Conservation (phyloP, 768 basidiomycete species). For the Boletus insuetus region DNA sequence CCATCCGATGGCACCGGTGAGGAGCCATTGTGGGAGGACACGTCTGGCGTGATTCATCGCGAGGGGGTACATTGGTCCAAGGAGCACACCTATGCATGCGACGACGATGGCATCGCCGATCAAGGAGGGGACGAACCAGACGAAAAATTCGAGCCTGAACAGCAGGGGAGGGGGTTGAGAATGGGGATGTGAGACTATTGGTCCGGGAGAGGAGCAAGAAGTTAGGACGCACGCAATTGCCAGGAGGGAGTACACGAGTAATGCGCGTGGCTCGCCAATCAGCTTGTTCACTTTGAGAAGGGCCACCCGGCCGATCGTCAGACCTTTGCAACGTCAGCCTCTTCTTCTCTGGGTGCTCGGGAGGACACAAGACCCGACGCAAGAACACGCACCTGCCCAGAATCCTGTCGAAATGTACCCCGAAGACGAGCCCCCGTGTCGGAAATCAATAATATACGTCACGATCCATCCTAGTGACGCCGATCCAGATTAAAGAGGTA, state of each 20-base stretch:
- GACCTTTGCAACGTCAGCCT: constrained; percentile 34
- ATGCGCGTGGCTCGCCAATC: constrained; percentile 50
- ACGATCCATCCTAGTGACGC: constrained; percentile 3
- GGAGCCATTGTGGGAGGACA: constrained; percentile 65
- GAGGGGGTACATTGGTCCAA: constrained; percentile 48
- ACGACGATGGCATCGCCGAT: constrained; percentile 52
- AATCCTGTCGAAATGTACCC: constrained; percentile 50
- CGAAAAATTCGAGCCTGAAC: constrained; percentile 46
- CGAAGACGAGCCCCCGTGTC: constrained; percentile 21
- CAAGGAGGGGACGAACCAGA: constrained; percentile 54
- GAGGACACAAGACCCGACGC: neutral
- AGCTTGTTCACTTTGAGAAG: constrained; percentile 51
- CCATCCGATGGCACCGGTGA: constrained; percentile 60
- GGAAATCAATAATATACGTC: neutral
- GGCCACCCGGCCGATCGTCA: constrained; percentile 50
- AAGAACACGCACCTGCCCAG: constrained; percentile 40
- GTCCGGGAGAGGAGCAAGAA: neutral
- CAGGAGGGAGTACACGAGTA: constrained; percentile 48
- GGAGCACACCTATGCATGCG: constrained; percentile 47
- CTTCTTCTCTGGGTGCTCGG: neutral
- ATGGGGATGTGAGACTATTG: neutral
- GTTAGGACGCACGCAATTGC: constrained; percentile 33
- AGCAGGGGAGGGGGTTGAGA: neutral
- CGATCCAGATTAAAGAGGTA: neutral
- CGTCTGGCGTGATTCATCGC: constrained; percentile 63